Base-by-base conservation (phyloP, 495 filamentous ascomycete species). In the Hyaloscypha finlandica region DNA sequence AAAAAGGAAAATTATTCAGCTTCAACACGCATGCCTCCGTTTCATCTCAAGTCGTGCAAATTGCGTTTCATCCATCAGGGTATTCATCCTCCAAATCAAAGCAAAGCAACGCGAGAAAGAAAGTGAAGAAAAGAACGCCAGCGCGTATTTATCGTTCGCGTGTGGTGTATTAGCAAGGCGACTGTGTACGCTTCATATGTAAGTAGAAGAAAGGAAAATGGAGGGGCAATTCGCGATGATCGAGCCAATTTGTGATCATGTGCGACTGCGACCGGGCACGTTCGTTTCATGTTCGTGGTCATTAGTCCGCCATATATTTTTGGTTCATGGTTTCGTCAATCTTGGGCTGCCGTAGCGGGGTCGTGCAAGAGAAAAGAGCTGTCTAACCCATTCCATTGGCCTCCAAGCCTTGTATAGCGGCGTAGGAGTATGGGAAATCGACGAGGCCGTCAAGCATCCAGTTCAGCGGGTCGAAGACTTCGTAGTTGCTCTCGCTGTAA, bases 381-480 rank as follows among this genome's bases (percentile, higher is more conserved):
- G 35, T 16, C 59, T 61, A 71, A 42, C 61, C 57, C 57, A 71
- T 14, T 29, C 65, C 71, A 57, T 68, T 71, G 1, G 71, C 59
- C 52, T 73, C 73, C 19, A 75, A 55, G 9, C 73, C 73, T 51
- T 73, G 71, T 3, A 75, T 64, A 4, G 68, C 71, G 6, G 63
- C 78, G 72, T 80, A 86, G 3, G 78, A 80, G 75, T 90, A 92
- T 61, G 92, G 92, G 72, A 95, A 88, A 75, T 94, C 91, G 63
- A 93, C 83, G 60, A 93, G 78, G 25, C 90, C 90, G 73, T 97
- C 93, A 57, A 97, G 81, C 80, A 94, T 89, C 93, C 93, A 96
- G 75, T 92, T 91, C 72, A 96, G 79, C 1, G 93, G 91, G 79
- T 97, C 93, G 63, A 75, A 75, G 6, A 70, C 73, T 52, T 75